phyloP scores from a whole-genome alignment of 495 filamentous ascomycete species.

The Pseudotulostoma volvatum region DNA sequence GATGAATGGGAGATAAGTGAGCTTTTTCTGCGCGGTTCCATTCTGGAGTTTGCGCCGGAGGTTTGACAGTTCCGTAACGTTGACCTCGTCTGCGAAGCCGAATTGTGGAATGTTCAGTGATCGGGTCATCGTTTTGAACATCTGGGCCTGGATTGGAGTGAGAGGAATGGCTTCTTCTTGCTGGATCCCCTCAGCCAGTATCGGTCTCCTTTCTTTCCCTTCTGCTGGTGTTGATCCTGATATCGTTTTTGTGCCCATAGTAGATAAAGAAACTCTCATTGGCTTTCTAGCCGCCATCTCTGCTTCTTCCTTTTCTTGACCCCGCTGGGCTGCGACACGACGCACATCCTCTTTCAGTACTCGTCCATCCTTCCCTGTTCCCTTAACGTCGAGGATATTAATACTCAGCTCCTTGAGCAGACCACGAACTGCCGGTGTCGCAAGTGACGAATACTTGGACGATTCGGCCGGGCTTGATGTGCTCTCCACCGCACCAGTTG shows the following conservation, averaged over 20 bases:
- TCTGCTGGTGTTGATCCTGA: slow-evolving; percentile 2
- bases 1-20: slow-evolving; percentile 86
- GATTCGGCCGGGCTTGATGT: no score
- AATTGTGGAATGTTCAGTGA: slow-evolving; percentile 87
- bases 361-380: slow-evolving; percentile 83
- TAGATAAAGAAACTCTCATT: no score
- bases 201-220: slow-evolving; percentile 1
- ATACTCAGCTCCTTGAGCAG: slow-evolving; percentile 62
- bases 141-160: slow-evolving; percentile 66
- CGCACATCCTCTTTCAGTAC: slow-evolving; percentile 92
- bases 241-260: no score
- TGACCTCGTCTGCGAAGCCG: slow-evolving; percentile 74
- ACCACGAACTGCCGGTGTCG: slow-evolving; percentile 86
- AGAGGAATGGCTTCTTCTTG: slow-evolving; percentile 49
- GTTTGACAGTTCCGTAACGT: slow-evolving; percentile 52
- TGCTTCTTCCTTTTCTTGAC: slow-evolving; percentile 5
- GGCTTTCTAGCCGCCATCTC: slow-evolving; percentile 1
- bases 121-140: slow-evolving; percentile 98
- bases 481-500: neutral
- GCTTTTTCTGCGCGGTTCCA: slow-evolving; percentile 35
- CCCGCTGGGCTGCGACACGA: slow-evolving; percentile 35
- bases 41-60: slow-evolving; percentile 48
- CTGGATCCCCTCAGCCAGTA: slow-evolving; percentile 25
- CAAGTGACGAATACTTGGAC: slow-evolving; percentile 50
- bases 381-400: slow-evolving; percentile 57